A percentile compares a stretch with the other conserved stretches of the same genome.
Conservation (phyloP, 2,329 filamentous ascomycete genomes). For the Amesomyces nigricolor region DNA sequence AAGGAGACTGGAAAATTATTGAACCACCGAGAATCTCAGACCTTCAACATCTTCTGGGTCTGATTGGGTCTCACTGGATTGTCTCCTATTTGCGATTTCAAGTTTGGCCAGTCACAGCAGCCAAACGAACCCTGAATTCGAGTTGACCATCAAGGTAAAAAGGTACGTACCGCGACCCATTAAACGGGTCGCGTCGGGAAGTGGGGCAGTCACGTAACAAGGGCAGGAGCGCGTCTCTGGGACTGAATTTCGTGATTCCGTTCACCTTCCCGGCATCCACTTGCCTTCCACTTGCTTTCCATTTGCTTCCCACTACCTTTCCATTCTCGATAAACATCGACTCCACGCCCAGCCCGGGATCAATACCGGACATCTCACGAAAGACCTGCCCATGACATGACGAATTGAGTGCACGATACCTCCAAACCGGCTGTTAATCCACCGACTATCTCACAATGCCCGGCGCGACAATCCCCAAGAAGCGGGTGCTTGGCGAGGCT, state of each 20-base stretch:
- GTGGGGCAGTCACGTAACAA: conserved; percentile 30
- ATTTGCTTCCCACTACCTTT: neutral
- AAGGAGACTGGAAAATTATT: no score
- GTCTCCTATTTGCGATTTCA: no score
- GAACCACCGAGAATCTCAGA: no score
- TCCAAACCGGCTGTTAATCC: neutral
- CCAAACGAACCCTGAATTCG: neutral
- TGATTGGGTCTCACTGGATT: no score
- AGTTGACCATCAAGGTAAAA: neutral
- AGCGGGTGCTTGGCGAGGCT: conserved; percentile 65
- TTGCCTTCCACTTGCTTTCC: neutral
- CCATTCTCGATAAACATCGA: neutral
- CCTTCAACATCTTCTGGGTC: no score
- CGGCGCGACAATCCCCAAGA: conserved; percentile 55
- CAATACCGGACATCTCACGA: neutral
- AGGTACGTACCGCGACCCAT: conserved; percentile 16
- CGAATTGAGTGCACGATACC: neutral
- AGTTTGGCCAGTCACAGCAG: no score
- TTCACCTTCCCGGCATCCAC: neutral
- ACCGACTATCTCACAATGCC: conserved; percentile 15
- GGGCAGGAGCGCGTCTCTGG: conserved; percentile 23
- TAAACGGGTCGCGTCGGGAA: conserved; percentile 22
- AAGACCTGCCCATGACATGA: neutral
- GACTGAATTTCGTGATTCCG: conserved; percentile 15
- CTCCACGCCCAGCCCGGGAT: neutral